These are phyloP conservation scores for Saturnispora hagleri DNA, from an alignment of 805 yeast genomes.

Conservation along the genomic window DNA sequence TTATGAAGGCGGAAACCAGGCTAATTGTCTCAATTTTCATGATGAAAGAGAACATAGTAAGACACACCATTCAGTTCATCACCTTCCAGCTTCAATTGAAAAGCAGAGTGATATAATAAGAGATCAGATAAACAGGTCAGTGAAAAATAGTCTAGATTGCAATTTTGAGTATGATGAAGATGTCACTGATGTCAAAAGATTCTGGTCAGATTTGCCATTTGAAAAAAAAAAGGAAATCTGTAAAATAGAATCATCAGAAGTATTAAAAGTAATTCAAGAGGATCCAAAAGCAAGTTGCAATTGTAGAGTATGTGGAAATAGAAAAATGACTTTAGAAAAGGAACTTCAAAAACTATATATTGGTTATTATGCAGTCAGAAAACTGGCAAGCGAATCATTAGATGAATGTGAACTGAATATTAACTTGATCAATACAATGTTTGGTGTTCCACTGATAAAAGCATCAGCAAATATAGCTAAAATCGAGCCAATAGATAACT, in stretches of 20 bases:
- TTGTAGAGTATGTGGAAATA: constrained; percentile 72
- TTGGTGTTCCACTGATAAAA: constrained; percentile 17
- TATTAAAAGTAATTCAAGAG: constrained; percentile 53
- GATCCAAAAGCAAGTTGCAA: constrained; percentile 52
- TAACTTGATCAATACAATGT: constrained; percentile 20
- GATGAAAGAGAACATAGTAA: constrained; percentile 12
- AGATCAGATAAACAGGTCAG: constrained; percentile 15
- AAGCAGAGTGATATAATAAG: constrained; percentile 16
- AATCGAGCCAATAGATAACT: constrained; percentile 1
- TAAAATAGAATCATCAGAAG: constrained; percentile 58
- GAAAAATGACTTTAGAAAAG: constrained; percentile 59
- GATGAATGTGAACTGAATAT: constrained; percentile 29
- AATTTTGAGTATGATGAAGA: constrained; percentile 39
- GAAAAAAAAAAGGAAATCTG: constrained; percentile 53
- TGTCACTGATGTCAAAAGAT: constrained; percentile 39
- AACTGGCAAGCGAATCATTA: constrained; percentile 27
- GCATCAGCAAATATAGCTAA: constrained; percentile 1
- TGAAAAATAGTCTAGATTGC: constrained; percentile 21
- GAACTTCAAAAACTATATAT: constrained; percentile 70
- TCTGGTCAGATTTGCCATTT: constrained; percentile 61
- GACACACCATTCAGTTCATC: constrained; percentile 3
- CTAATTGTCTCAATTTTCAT: constrained; percentile 10
- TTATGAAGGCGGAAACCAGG: constrained; percentile 4
- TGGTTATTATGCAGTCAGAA: constrained; percentile 44
- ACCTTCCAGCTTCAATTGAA: constrained; percentile 8